Evolutionary conservation across 2,329 filamentous ascomycete species (phyloP), one percentile per base, ranked within the genome.

Genomic region (Dactylonectria estremocensis): DNA sequence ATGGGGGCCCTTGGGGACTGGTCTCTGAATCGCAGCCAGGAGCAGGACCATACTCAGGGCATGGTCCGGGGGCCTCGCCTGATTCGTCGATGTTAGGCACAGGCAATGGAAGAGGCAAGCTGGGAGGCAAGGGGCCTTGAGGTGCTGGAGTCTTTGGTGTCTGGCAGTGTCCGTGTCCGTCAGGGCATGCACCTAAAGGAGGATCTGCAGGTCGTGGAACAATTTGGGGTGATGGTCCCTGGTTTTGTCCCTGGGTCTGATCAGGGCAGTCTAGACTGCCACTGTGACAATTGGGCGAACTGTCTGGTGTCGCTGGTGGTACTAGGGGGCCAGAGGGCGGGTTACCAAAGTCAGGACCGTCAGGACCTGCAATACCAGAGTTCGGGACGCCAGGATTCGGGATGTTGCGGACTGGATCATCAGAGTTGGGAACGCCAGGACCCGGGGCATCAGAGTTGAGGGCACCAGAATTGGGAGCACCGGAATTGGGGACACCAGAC

Each of bases 251-350:
- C 43, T 52, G 63, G 10, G 28, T 37, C n/a, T 58, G 58, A 22
- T 22, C 43, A 13, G 11, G 16, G 33, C 69, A 72, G 20, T 45
- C 53, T 52, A 56, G 59, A 28, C 55, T 45, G 33, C 50, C 60
- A 14, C 61, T 9, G 2, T 56, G 40, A 24, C 69, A 69, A 31
- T 55, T 55, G 22, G 62, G 54, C 20, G 46, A n/a, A 11, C 37
- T 55, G 9, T 7, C 57, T 43, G 33, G 35, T 55, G 56, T 13
- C 10, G 35, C 18, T 16, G 45, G 37, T 5, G 46, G 24, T 20
- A 18, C 40, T 13, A 46, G 33, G 9, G 48, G 46, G 53, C 43
- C 24, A 22, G 46, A 43, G 24, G 14, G 48, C 33, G 53, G 22
- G 43, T 37, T 16, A 4, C 20, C 55, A 50, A 57, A 33, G 24